Conservation (phyloP, 2,329 filamentous ascomycete species). For the Trichoderma simmonsii region DNA sequence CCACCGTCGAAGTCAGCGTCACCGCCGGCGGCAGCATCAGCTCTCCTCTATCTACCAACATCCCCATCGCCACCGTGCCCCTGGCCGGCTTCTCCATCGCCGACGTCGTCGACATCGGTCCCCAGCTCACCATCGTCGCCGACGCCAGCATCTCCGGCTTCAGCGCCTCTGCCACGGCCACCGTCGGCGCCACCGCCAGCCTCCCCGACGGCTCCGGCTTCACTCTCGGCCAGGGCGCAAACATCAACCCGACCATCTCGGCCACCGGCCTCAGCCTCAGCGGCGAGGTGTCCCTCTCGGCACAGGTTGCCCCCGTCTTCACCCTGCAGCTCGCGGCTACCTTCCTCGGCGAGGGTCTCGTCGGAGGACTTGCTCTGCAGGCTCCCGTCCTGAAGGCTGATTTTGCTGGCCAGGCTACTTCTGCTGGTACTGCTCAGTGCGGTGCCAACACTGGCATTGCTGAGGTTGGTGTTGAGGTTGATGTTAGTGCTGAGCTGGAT, state of each 20-base stretch:
- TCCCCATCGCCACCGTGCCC: slow-evolving; percentile 5
- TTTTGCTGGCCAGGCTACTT: not conserved
- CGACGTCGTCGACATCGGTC: slow-evolving; percentile 12
- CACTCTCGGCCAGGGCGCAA: not conserved
- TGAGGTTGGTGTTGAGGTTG: not conserved
- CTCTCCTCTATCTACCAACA: not conserved
- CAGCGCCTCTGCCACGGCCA: not conserved
- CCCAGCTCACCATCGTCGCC: slow-evolving; percentile 10
- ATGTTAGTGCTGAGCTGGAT: slow-evolving; percentile 12
- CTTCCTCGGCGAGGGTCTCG: slow-evolving; percentile 14
- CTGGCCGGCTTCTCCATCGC: slow-evolving; percentile 13
- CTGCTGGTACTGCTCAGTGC: not conserved
- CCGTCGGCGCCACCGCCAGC: slow-evolving; percentile 3
- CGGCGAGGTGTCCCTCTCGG: not conserved
- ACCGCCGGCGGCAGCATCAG: not conserved
- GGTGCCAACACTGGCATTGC: not conserved
- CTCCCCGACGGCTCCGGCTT: slow-evolving; percentile 16
- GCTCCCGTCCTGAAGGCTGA: not conserved
- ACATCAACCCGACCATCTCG: not conserved
- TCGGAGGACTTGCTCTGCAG: not conserved
- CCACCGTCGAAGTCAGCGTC: not conserved
- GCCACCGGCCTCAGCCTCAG: not conserved
- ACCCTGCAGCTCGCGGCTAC: slow-evolving; percentile 11
- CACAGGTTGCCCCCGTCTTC: not conserved
- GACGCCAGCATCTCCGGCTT: slow-evolving; percentile 7